Base-by-base conservation (phyloP, 257 asterid species). In the Penstemon newberryi region DNA sequence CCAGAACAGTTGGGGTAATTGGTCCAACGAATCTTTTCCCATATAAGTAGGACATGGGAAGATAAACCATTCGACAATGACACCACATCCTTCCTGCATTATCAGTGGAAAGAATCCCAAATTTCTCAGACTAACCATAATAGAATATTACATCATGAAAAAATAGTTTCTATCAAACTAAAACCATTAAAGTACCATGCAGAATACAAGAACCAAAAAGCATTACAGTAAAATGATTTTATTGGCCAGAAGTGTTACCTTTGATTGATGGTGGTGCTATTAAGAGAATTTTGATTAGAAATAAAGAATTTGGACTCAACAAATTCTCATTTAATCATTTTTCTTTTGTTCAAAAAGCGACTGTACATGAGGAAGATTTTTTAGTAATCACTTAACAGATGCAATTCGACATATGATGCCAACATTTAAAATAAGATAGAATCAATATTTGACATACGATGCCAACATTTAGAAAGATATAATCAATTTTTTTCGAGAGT, bases 71-170 rank as follows among this genome's bases (percentile, higher is more conserved):
- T 70, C 98, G 81, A 70, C 98, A 90, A 82, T 93, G 98, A 80
- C 98, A 93, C 98, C 98, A 93, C 98, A 93, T 93, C 73, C 97
- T 93, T 77, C 98, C 98, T 93, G 94, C 79, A 79, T 73, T 55
- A 69, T 12, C 55, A 58, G 76, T 60, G 45, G 63, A 72, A 69
- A 57, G 52, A 54, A 37, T 55, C 46, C 40, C 56, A 58, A 25
- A 25, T 75, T 60, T 46, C 66, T 70, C 58, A 67, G 67, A 52
- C 69, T 54, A 63, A 50, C 56, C 62, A 46, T 42, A 13, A 72
- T 37, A 57, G 38, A 57, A 68, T 8, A n/a, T 55, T 65, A 54
- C 62, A 54, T 53, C 59, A 42, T 3, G 66, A 47, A 8, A 7
- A 62, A 51, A 36, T 37, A 56, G 47, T 73, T 65, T 50, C 49